Conservation (phyloP, 805 yeast genomes). For the Ogataea nonfermentans region DNA sequence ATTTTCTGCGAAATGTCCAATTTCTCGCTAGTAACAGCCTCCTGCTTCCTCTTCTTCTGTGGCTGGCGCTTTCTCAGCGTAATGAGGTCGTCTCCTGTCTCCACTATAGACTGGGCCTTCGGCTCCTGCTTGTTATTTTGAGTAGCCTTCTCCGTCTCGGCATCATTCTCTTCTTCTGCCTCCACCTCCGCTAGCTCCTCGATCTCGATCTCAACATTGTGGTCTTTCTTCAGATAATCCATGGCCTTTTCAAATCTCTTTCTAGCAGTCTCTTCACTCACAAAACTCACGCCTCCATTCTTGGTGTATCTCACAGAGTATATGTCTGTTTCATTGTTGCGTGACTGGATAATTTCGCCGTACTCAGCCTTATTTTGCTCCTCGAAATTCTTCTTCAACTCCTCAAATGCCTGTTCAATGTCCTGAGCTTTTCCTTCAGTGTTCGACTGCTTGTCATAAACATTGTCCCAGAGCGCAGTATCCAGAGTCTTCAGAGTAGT, state of each 20-base stretch:
- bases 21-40: conserved; percentile 26
- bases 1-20: conserved; percentile 29
- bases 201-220: conserved; percentile 12
- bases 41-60: conserved; percentile 20
- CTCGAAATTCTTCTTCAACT: conserved; percentile 23
- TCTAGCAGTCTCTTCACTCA: conserved; percentile 11
- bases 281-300: conserved; percentile 17
- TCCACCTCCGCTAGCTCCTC: background rate
- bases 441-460: conserved; percentile 25
- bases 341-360: background rate
- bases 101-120: conserved; percentile 8
- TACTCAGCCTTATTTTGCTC: background rate
- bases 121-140: no score
- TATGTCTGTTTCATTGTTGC: conserved; percentile 1
- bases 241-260: conserved; percentile 20
- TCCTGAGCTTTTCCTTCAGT: conserved; percentile 19
- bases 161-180: conserved; percentile 16
- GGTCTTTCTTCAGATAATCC: conserved; percentile 16
- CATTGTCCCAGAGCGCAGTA: conserved; percentile 33
- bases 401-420: conserved; percentile 24
- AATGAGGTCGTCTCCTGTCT: conserved; percentile 32
- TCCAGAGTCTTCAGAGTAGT: conserved; percentile 37
- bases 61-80: conserved; percentile 31
- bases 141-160: no score
- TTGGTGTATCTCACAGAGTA: conserved; percentile 24